Evolutionary conservation across 2,329 filamentous ascomycete genomes (phyloP).

Genomic region (Dryadomyces quercus-mongolicae): DNA sequence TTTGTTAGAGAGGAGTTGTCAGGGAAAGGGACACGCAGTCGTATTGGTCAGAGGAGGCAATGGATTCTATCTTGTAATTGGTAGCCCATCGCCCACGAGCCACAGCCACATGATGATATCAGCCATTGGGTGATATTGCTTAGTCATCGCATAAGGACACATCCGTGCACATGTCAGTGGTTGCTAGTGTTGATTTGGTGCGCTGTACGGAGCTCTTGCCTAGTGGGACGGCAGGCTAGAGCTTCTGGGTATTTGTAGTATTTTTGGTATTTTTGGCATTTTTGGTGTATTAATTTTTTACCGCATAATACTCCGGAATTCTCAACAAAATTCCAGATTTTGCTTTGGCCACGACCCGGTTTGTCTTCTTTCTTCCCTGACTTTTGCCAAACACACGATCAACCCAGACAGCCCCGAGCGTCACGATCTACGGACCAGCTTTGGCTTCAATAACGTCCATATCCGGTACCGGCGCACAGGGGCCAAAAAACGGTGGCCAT

Average conservation of each 20-base stretch:
- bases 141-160: not conserved
- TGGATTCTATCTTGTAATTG: not conserved
- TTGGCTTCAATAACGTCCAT: no score
- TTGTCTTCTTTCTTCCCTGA: no score
- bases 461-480: not conserved
- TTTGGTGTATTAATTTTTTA: not conserved
- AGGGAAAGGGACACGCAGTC: slow-evolving; percentile 2
- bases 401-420: no score
- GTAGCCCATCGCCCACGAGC: no score
- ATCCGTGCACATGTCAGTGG: slow-evolving; percentile 1
- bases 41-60: not conserved
- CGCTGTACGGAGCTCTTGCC: not conserved
- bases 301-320: no score
- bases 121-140: no score
- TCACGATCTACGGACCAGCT: no score
- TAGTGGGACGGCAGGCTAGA: not conserved
- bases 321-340: no score
- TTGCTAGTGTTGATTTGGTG: slow-evolving; percentile 6
- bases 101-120: no score
- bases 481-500: slow-evolving; percentile 8
- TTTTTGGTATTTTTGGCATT: not conserved
- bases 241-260: no score
- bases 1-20: slow-evolving; percentile 4
- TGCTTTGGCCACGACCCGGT: no score
- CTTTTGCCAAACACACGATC: no score